Percentiles rank a stretch among this genome's conserved stretches.
Evolutionary conservation across 805 yeast species (phyloP).

Genomic region (Nakazawaea wyomingensis): DNA sequence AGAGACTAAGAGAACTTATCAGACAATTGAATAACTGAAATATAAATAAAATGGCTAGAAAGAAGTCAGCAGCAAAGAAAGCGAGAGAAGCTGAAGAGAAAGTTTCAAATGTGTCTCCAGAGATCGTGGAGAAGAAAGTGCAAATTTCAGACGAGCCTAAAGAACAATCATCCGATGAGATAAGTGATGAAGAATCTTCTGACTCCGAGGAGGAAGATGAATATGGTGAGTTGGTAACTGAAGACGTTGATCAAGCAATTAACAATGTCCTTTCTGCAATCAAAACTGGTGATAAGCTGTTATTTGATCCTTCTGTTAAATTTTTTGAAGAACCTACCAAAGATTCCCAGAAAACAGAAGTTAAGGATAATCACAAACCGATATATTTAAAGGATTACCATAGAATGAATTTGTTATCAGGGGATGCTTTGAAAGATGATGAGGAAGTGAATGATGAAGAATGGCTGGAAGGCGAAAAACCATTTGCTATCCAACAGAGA

Average conservation of each 20-base stretch:
- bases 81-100: conserved; percentile 45
- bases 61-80: conserved; percentile 76
- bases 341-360: conserved; percentile 23
- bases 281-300: conserved; percentile 55
- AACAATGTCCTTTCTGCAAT: conserved; percentile 66
- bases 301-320: conserved; percentile 62
- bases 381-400: conserved; percentile 90
- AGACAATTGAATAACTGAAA: no score
- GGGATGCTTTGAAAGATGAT: conserved; percentile 51
- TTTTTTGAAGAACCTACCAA: conserved; percentile 69
- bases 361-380: conserved; percentile 54
- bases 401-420: conserved; percentile 72
- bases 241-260: conserved; percentile 78
- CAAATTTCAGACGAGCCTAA: conserved; percentile 23
- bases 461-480: conserved; percentile 51
- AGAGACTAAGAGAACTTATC: neutral
- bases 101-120: conserved; percentile 12
- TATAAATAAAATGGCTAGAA: conserved; percentile 67
- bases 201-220: conserved; percentile 82
- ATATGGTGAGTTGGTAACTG: conserved; percentile 81
- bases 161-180: conserved; percentile 19
- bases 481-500: conserved; percentile 68
- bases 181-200: conserved; percentile 28
- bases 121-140: conserved; percentile 8
- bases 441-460: conserved; percentile 43